Conservation (phyloP, 768 basidiomycete genomes). For the Tulasnella calospora region DNA sequence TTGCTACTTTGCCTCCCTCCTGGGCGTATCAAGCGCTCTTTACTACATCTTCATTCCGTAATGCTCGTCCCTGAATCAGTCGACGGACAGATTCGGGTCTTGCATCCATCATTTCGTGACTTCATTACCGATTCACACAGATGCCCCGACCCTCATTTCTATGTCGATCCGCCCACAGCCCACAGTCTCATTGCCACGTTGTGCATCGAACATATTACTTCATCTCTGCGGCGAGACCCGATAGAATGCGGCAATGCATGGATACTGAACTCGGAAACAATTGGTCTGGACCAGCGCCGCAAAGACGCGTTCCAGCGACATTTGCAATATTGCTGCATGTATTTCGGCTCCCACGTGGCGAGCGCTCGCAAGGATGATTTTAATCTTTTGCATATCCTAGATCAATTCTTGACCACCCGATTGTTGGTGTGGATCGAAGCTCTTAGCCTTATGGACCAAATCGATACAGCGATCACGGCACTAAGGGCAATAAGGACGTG, state of each 20-base stretch:
- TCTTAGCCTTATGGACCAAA: not conserved
- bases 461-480: not conserved
- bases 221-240: not conserved
- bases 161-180: not conserved
- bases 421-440: slow-evolving; percentile 13
- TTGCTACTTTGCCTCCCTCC: not conserved
- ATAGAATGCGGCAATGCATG: not conserved
- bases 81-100: not conserved
- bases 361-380: too few relatives aligned
- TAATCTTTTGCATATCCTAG: not conserved
- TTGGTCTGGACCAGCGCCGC: not conserved
- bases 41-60: slow-evolving; percentile 7
- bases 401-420: not conserved
- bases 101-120: slow-evolving; percentile 25
- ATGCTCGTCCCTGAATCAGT: not conserved
- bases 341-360: not conserved
- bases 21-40: not conserved
- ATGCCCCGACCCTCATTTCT: slow-evolving; percentile 2
- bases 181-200: not conserved
- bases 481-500: not conserved
- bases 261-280: not conserved
- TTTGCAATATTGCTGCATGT: slow-evolving; percentile 2
- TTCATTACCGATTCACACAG: slow-evolving; percentile 6
- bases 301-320: not conserved
- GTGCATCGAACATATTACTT: not conserved